Evolutionary conservation across 495 filamentous ascomycete genomes (phyloP), one percentile per base, ranked within the genome.

Genomic region (Penicillium odoratum): DNA sequence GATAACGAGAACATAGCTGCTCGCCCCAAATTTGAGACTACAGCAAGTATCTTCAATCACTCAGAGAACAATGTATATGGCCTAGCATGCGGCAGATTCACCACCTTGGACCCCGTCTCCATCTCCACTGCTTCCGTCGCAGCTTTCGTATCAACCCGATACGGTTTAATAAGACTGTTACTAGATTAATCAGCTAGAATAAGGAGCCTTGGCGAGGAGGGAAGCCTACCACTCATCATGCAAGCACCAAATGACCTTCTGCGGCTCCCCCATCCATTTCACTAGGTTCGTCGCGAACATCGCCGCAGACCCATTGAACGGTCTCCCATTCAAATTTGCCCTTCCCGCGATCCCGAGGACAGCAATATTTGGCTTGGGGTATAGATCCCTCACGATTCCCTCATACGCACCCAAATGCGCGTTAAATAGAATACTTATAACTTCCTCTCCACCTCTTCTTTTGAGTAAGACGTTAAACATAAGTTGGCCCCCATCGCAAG

Each of bases 181-280:
- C n/a, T 7, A 6, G 11, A 25, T 28, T n/a, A 0, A 13, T 47
- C 15, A 47, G 45, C 18, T 11, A 29, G 0, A 13, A 46, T 2
- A 4, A 46, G 26, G n/a, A n/a, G n/a, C n/a, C 45, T 10, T 28
- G 0, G 7, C 10, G 13, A 15, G 0, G 6, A 47, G 5, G 7
- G 6, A 7, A 29, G 11, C 45, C 29, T 25, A 26, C 45, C 45
- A 47, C 25, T 47, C 45, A 28, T 47, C 45, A 47, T 29, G 45
- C 13, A 47, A 47, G 26, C 45, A 47, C 45, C 45, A 47, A 26
- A 47, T 47, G 45, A 47, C 45, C 4, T 28, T 47, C 25, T 47
- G 8, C 21, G 45, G 45, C 45, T 26, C 18, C 15, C 45, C 25
- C 18, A 47, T 47, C 45, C 45, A 47, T 13, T 29, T 47, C 21